Conservation (phyloP, 192 early-diverging fungal species). For the Backusella westeae region DNA sequence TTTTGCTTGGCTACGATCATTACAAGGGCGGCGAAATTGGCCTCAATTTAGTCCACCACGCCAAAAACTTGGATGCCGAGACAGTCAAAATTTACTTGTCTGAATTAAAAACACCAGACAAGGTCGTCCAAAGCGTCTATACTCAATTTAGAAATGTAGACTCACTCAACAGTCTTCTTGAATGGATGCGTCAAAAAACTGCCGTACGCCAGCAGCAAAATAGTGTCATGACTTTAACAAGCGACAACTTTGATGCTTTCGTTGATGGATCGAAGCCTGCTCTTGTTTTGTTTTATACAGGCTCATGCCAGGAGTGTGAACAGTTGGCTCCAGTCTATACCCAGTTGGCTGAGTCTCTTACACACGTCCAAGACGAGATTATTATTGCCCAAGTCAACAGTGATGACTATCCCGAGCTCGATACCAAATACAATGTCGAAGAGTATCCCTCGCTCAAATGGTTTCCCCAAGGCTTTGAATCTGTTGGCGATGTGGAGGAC, state of each 20-base stretch:
- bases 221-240: slow-evolving; percentile 53
- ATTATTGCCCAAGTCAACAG: slow-evolving; percentile 88
- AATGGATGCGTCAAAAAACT: slow-evolving; percentile 12
- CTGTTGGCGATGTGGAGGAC: slow-evolving; percentile 62
- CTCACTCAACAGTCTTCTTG: slow-evolving; percentile 11
- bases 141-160: slow-evolving; percentile 31
- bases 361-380: slow-evolving; percentile 66
- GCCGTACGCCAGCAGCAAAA: slow-evolving; percentile 1
- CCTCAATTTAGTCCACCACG: slow-evolving; percentile 27
- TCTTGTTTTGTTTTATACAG: slow-evolving; percentile 86
- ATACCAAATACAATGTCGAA: slow-evolving; percentile 66
- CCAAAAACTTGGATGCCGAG: slow-evolving; percentile 25
- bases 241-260: slow-evolving; percentile 59
- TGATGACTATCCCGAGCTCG: slow-evolving; percentile 83
- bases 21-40: slow-evolving; percentile 32
- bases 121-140: slow-evolving; percentile 21
- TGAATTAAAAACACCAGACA: slow-evolving; percentile 24
- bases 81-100: slow-evolving; percentile 17
- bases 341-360: slow-evolving; percentile 74
- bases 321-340: slow-evolving; percentile 70
- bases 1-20: slow-evolving; percentile 33
- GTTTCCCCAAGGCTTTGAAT: slow-evolving; percentile 79
- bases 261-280: slow-evolving; percentile 75
- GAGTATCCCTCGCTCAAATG: slow-evolving; percentile 92
- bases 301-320: slow-evolving; percentile 87